phyloP scores from a whole-genome alignment of 768 basidiomycete genomes.

The Leucocoprinus birnbaumii region DNA sequence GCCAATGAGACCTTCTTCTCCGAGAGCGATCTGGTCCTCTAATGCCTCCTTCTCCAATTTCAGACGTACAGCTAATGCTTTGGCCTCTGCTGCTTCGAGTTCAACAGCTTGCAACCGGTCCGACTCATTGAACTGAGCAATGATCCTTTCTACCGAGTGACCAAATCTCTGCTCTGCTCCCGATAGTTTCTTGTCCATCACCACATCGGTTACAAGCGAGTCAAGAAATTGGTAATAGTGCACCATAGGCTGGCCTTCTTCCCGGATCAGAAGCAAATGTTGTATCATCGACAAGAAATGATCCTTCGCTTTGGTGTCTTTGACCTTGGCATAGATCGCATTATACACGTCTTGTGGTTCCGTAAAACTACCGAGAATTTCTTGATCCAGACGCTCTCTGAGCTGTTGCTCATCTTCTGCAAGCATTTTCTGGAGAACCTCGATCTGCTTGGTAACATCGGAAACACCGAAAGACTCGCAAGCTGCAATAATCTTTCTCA shows the following conservation, averaged over 20 bases:
- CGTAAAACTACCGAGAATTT: conserved; percentile 71
- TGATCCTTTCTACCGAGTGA: conserved; percentile 83
- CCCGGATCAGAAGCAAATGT: conserved; percentile 86
- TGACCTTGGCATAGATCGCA: conserved; percentile 73
- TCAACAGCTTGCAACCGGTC: conserved; percentile 79
- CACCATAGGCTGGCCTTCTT: conserved; percentile 79
- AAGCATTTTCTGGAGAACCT: conserved; percentile 53
- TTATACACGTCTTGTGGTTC: conserved; percentile 87
- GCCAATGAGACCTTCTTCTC: conserved; percentile 82
- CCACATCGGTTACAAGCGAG: conserved; percentile 84
- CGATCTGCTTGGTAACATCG: conserved; percentile 64
- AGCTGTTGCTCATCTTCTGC: conserved; percentile 76
- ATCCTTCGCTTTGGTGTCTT: conserved; percentile 74
- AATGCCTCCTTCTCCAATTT: conserved; percentile 81
- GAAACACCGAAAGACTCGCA: conserved; percentile 65
- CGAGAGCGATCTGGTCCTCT: conserved; percentile 78
- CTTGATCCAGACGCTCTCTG: conserved; percentile 71
- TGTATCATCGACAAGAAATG: conserved; percentile 94
- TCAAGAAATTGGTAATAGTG: conserved; percentile 93
- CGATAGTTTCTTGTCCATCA: conserved; percentile 86
- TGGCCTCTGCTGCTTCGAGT: conserved; percentile 70
- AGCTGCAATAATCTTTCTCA: conserved; percentile 68
- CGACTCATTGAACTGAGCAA: conserved; percentile 87
- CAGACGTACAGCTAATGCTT: conserved; percentile 58
- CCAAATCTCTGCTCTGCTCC: conserved; percentile 86